Evolutionary conservation across 768 basidiomycete genomes (phyloP).

Genomic region (Cystofilobasidium bisporidii): DNA sequence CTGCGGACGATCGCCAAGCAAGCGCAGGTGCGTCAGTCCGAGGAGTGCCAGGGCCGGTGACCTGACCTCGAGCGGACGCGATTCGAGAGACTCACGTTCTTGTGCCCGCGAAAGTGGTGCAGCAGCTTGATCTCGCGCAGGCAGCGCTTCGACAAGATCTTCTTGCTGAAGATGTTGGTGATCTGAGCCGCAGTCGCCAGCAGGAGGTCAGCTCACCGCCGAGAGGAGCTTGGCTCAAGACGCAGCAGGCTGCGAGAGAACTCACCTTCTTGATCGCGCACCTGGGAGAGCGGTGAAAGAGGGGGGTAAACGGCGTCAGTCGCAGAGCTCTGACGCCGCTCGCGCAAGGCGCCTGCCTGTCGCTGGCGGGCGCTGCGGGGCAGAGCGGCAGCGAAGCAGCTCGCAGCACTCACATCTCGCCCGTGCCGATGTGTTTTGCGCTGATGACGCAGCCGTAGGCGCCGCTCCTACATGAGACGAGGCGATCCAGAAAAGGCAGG

Average conservation of each 20-base stretch:
- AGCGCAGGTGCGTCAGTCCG: neutral
- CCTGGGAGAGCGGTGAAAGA: neutral
- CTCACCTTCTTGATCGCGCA: constrained; percentile 35
- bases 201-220: neutral
- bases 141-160: constrained; percentile 90
- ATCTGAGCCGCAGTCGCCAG: constrained; percentile 29
- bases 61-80: neutral
- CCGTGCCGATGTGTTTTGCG: constrained; percentile 44
- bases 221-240: constrained; percentile 70
- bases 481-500: too few species aligned
- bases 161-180: constrained; percentile 40
- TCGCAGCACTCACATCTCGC: constrained; percentile 34
- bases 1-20: constrained; percentile 46
- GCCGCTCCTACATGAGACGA: constrained; percentile 11
- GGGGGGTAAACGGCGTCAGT: neutral
- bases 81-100: constrained; percentile 60
- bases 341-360: too few species aligned
- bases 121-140: constrained; percentile 81
- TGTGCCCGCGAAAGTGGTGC: constrained; percentile 97
- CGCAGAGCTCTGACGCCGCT: too few species aligned
- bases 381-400: too few species aligned
- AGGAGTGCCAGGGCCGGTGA: neutral
- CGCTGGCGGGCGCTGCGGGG: too few species aligned
- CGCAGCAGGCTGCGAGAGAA: too few species aligned
- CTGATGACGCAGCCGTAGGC: constrained; percentile 35